phyloP scores from a whole-genome alignment of 2,329 filamentous ascomycete genomes.

The Lachnellula willkommii region DNA sequence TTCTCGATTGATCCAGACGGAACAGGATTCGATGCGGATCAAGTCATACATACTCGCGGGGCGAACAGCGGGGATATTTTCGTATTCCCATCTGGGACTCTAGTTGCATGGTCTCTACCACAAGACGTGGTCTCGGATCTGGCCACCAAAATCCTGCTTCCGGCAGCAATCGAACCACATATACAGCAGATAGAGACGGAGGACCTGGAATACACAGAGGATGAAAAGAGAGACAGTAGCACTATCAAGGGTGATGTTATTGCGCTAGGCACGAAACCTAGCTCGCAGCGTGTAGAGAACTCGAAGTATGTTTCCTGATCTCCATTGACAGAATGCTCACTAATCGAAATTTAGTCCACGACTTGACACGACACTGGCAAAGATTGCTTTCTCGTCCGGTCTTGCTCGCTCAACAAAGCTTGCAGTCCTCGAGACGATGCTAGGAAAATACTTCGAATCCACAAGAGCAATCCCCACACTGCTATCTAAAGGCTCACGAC shows the following conservation, averaged over 20 bases:
- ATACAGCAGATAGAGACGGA: constrained; percentile 72
- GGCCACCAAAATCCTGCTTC: constrained; percentile 65
- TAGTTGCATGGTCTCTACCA: constrained; percentile 87
- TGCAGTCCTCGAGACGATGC: constrained; percentile 78
- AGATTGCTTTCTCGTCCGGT: constrained; percentile 94
- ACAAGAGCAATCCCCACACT: constrained; percentile 77
- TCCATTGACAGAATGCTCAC: neutral
- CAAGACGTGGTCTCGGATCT: constrained; percentile 65
- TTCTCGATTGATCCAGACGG: constrained; percentile 58
- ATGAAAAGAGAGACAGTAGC: constrained; percentile 66
- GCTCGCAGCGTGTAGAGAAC: constrained; percentile 39
- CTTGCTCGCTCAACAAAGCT: constrained; percentile 90
- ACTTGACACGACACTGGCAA: constrained; percentile 68
- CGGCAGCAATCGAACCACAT: constrained; percentile 72
- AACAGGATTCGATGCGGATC: constrained; percentile 54
- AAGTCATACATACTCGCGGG: constrained; percentile 58
- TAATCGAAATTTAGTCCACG: constrained; percentile 14
- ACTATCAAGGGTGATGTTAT: constrained; percentile 83
- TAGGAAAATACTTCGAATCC: constrained; percentile 80
- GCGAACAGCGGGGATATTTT: constrained; percentile 78
- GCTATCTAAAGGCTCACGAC: constrained; percentile 60
- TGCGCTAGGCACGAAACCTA: constrained; percentile 70
- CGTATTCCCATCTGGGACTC: constrained; percentile 88
- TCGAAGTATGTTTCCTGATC: constrained; percentile 13
- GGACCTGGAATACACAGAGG: constrained; percentile 80